Evolutionary conservation across 2,329 filamentous ascomycete species (phyloP), one percentile per base, ranked within the genome.

Genomic region (Hansfordia pulvinata): DNA sequence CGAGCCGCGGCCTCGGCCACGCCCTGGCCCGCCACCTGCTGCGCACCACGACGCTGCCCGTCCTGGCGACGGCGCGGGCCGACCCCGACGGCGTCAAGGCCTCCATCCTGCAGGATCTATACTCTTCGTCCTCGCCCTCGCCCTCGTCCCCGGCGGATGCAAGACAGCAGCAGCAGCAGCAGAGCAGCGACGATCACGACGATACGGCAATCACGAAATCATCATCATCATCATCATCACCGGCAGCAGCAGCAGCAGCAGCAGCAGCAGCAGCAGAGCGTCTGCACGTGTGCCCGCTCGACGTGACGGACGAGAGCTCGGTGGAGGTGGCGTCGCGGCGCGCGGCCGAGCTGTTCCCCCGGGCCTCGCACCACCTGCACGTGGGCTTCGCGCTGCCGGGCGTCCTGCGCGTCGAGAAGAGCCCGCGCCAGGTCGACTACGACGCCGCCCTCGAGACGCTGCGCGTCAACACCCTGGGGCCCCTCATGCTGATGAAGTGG

Each of bases 401-500:
- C 1, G 59, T 86, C 19, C 62, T 90, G 8, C 64, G 68, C 38
- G 70, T 81, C 0, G 83, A 92, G 45, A 84, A 77, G 47, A 69
- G 71, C 2, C 77, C 75, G 0, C 39, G 52, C 0, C 74, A 81
- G 40, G 65, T 90, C 30, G 56, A 76, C 31, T 64, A 69, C 31
- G 58, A 57, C 12, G 46, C 60, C 19, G 71, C 78, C 11, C 54
- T 80, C n/a, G 54, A 71, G 23, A 84, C 70, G n/a, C 76, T 84
- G 49, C 62, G 63, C 27, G 68, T 81, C 32, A 92, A 90, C 47
- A 62, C 74, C 0, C 56, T 90, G 3, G 81, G 80, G 0, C 79
- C 80, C 1, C 58, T 90, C 42, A 57, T 90, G 28, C 61, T 88
- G 30, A 67, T 82, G 43, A 90, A 90, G 51, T 72, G 84, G 49